Conservation (phyloP, 768 basidiomycete genomes). For the Boletus patriciae region DNA sequence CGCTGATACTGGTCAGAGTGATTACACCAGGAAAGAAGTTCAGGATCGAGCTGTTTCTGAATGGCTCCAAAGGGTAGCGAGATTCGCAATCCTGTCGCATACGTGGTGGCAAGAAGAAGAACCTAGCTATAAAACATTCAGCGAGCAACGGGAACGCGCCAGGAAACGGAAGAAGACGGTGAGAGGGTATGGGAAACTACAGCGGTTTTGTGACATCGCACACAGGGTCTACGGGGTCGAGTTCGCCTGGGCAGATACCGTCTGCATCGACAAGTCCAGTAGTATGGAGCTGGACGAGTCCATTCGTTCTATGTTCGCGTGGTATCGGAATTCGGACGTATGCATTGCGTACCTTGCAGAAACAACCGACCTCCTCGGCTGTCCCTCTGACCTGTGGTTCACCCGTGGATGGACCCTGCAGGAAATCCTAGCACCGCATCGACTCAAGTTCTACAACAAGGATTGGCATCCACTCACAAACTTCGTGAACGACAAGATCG, state of each 20-base stretch:
- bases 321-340: conserved; percentile 14
- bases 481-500: background rate
- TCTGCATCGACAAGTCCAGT: conserved; percentile 20
- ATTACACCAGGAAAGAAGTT: background rate
- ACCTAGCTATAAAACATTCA: background rate
- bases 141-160: background rate
- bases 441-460: background rate
- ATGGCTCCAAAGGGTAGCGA: background rate
- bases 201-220: background rate
- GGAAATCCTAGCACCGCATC: background rate
- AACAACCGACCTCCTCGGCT: background rate
- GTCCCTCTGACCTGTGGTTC: background rate
- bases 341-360: conserved; percentile 13
- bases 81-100: background rate
- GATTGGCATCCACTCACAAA: background rate
- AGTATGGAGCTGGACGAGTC: conserved; percentile 22
- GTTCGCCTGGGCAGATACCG: conserved; percentile 15
- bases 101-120: background rate
- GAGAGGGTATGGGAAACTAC: background rate
- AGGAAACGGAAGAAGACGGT: background rate
- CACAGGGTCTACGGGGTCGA: background rate
- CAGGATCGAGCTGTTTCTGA: background rate
- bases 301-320: conserved; percentile 20
- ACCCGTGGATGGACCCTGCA: background rate
- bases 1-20: too few relatives aligned